These are phyloP conservation scores for Penicillium argentinense DNA, from an alignment of 495 filamentous ascomycete genomes.

Conservation along the genomic window DNA sequence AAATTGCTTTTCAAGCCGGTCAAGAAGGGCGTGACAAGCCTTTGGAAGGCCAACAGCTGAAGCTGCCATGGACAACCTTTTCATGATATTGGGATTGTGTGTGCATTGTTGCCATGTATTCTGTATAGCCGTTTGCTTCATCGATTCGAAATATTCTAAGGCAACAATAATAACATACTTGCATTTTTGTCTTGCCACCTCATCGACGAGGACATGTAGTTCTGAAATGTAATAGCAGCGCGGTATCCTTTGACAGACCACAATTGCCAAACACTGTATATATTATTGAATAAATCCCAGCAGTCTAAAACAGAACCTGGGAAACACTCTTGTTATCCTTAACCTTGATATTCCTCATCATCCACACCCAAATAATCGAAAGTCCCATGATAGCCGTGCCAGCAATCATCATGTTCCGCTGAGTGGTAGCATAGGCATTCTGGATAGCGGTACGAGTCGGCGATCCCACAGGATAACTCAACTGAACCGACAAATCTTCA, in stretches of 20 bases:
- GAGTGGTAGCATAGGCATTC: slow-evolving; percentile 54
- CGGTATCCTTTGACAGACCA: no score
- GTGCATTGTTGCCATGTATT: no score
- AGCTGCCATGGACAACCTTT: no score
- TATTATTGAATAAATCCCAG: no score
- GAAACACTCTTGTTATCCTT: slow-evolving; percentile 35
- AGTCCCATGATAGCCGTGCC: slow-evolving; percentile 47
- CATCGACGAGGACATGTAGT: no score
- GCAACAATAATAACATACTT: no score
- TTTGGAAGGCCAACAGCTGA: slow-evolving; percentile 11
- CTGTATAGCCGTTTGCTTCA: no score
- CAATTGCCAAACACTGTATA: no score
- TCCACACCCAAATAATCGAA: slow-evolving; percentile 39
- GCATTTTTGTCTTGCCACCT: no score
- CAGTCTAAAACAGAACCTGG: slow-evolving; percentile 33
- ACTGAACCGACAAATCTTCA: slow-evolving; percentile 30
- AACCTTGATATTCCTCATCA: slow-evolving; percentile 59
- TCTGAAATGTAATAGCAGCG: no score
- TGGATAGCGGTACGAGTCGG: slow-evolving; percentile 57
- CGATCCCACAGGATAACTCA: slow-evolving; percentile 52
- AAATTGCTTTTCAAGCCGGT: slow-evolving; percentile 12
- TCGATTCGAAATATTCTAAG: no score
- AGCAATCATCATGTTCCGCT: slow-evolving; percentile 56
- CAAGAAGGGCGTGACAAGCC: slow-evolving; percentile 15
- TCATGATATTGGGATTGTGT: no score